phyloP scores from a whole-genome alignment of 2,329 filamentous ascomycete genomes.

The Chrysoporthe deuterocubensis region DNA sequence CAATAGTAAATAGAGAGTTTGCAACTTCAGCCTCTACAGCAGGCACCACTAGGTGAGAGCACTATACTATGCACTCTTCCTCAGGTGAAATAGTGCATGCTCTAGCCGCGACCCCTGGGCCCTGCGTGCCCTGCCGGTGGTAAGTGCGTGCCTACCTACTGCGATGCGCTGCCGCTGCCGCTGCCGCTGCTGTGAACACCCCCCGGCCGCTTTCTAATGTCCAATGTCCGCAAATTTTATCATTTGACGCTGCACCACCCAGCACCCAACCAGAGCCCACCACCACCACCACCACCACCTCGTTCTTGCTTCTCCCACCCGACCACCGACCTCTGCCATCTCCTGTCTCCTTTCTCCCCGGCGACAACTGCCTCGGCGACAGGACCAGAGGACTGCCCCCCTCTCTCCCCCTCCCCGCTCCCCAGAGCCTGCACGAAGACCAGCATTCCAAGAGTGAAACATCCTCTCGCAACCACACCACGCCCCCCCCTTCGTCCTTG shows the following conservation, averaged over 20 bases:
- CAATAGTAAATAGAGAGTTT: too few species aligned
- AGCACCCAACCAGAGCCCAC: background rate
- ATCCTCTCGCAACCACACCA: background rate
- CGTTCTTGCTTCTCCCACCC: background rate
- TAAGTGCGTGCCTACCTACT: too few species aligned
- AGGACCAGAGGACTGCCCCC: background rate
- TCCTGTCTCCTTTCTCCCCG: background rate
- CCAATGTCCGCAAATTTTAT: constrained; percentile 24
- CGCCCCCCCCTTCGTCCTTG: background rate
- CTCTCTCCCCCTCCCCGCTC: too few species aligned
- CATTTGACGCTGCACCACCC: constrained; percentile 8
- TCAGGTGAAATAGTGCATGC: too few species aligned
- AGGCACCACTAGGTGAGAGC: too few species aligned
- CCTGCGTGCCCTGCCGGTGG: too few species aligned
- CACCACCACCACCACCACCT: background rate
- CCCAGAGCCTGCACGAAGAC: background rate
- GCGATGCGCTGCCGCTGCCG: too few species aligned
- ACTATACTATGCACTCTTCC: too few species aligned
- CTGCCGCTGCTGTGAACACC: background rate
- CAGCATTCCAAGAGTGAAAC: constrained; percentile 1
- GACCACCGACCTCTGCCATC: background rate
- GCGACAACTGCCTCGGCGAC: background rate
- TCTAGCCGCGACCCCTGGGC: background rate
- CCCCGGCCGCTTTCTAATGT: constrained; percentile 13
- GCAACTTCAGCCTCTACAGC: too few species aligned